Percentiles rank a stretch among this genome's conserved stretches.
Conservation (phyloP, 495 filamentous ascomycete genomes). For the Xanthoparmelia taractica region DNA sequence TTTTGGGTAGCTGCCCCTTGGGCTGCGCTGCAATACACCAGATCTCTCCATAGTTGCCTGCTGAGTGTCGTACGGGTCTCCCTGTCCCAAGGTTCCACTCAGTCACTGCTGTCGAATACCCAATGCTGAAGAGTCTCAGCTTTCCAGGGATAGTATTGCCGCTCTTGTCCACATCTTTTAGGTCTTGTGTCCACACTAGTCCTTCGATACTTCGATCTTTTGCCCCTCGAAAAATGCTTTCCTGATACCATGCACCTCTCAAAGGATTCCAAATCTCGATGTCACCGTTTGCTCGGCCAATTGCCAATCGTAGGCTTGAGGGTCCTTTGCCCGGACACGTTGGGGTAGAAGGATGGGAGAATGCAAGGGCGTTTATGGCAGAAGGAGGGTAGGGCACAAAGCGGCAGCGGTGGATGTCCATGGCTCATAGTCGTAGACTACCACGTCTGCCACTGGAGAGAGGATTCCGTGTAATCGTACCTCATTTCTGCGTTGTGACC, state of each 20-base stretch:
- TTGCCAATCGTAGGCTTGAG: conserved; percentile 63
- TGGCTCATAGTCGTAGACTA: conserved; percentile 28
- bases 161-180: conserved; percentile 52
- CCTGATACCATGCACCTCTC: conserved; percentile 79
- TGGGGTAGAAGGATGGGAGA: conserved; percentile 69
- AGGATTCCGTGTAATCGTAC: not conserved
- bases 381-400: conserved; percentile 93
- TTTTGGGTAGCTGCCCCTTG: conserved; percentile 36
- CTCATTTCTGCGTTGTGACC: not conserved
- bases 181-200: conserved; percentile 85
- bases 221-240: conserved; percentile 75
- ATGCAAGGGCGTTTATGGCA: conserved; percentile 87
- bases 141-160: conserved; percentile 58
- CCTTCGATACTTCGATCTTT: conserved; percentile 83
- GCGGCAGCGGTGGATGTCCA: conserved; percentile 96
- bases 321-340: conserved; percentile 44
- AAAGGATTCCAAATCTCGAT: conserved; percentile 98
- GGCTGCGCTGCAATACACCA: conserved; percentile 96
- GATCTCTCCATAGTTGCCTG: conserved; percentile 89
- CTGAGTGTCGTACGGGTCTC: conserved; percentile 66
- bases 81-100: conserved; percentile 88
- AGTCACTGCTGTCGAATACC: conserved; percentile 82
- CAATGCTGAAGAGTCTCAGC: conserved; percentile 90
- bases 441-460: not conserved
- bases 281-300: conserved; percentile 90